Conservation (phyloP, 306 rosid species). For the Mimosa pudica region DNA sequence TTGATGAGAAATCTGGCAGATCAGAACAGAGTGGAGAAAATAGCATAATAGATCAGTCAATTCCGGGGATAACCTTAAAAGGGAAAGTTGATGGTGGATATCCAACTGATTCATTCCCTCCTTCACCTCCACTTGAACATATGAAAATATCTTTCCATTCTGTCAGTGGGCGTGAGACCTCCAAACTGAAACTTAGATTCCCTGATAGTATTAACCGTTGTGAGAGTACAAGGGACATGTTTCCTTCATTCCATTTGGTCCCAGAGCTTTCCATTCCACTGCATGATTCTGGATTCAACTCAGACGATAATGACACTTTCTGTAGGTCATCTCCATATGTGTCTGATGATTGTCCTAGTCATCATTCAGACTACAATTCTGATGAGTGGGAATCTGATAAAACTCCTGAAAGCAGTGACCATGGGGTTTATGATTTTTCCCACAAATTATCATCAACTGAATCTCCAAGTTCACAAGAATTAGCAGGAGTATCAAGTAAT, state of each 20-base stretch:
- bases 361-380: constrained; percentile 66
- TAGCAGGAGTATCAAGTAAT: constrained; percentile 35
- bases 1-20: constrained; percentile 51
- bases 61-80: constrained; percentile 43
- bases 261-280: constrained; percentile 67
- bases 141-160: constrained; percentile 97
- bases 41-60: constrained; percentile 32
- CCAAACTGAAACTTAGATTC: constrained; percentile 72
- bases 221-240: constrained; percentile 61
- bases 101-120: constrained; percentile 59
- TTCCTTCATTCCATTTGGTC: constrained; percentile 87
- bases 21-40: constrained; percentile 54
- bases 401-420: constrained; percentile 57
- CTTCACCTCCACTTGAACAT: constrained; percentile 95
- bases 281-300: constrained; percentile 64
- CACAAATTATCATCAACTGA: constrained; percentile 56
- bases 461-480: constrained; percentile 47
- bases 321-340: constrained; percentile 82
- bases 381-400: constrained; percentile 89
- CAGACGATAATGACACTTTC: constrained; percentile 89
- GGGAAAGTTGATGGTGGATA: constrained; percentile 51
- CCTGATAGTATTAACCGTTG: constrained; percentile 70
- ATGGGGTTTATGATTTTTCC: constrained; percentile 50
- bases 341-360: constrained; percentile 78
- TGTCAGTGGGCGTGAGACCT: constrained; percentile 56